A percentile compares a stretch with the other conserved stretches of the same genome.
Conservation (phyloP, 1,284 basidiomycete species). For the Tilletia walkeri region DNA sequence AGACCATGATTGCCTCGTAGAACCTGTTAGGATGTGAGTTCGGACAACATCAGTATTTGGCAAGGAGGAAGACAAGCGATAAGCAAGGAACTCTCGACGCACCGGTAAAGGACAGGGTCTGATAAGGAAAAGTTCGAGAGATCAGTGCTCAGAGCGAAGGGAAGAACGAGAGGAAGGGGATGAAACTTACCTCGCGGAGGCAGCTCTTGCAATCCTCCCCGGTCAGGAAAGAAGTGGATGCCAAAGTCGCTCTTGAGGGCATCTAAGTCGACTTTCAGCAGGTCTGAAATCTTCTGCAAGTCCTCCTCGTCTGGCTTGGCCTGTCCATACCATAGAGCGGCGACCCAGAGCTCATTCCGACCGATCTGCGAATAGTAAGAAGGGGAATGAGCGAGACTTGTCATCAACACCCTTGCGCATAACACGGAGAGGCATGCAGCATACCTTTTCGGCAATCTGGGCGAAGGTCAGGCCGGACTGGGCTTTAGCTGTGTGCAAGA, state of each 20-base stretch:
- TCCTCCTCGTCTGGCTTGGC: conserved; percentile 44
- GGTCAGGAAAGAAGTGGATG: conserved; percentile 36
- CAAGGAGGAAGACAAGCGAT: not conserved
- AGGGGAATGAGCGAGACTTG: not conserved
- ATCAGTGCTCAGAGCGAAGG: not conserved
- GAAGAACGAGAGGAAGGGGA: not conserved
- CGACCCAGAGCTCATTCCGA: conserved; percentile 17
- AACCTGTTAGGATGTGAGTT: conserved; percentile 13
- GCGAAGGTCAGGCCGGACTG: conserved; percentile 39
- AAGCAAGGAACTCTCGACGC: not conserved
- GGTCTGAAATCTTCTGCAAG: conserved; percentile 30
- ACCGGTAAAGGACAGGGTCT: conserved; percentile 30
- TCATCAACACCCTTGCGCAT: not conserved
- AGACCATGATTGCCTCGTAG: conserved; percentile 43
- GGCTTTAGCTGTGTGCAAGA: conserved; percentile 40
- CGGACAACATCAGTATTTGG: not conserved
- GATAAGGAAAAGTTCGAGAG: not conserved
- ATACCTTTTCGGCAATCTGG: conserved; percentile 36
- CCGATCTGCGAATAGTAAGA: not conserved
- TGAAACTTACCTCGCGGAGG: conserved; percentile 36
- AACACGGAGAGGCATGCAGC: conserved; percentile 18
- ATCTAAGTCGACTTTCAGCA: conserved; percentile 30
- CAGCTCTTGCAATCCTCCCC: conserved; percentile 37
- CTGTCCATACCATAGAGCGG: conserved; percentile 43
- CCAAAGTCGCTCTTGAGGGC: conserved; percentile 37